Conservation (phyloP, 768 basidiomycete genomes). For the Tricholoma saponaceum region DNA sequence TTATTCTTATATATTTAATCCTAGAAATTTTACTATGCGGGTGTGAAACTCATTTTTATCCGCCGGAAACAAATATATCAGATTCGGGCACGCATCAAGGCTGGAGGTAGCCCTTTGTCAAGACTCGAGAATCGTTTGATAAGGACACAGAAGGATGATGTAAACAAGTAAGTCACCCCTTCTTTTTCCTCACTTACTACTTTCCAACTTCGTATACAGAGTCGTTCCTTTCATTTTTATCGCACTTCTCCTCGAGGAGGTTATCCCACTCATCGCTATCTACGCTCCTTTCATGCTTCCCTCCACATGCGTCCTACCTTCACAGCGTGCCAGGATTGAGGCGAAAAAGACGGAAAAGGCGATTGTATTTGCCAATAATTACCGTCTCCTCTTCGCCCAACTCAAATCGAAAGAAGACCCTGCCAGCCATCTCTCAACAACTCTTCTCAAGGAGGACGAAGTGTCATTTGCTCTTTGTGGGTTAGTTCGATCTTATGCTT, state of each 20-base stretch:
- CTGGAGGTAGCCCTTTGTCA: constrained; percentile 60
- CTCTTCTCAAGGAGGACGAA: constrained; percentile 23
- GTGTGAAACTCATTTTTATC: constrained; percentile 65
- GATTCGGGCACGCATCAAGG: constrained; percentile 52
- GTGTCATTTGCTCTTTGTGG: constrained; percentile 49
- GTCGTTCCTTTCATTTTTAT: constrained; percentile 78
- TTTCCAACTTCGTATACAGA: constrained; percentile 31
- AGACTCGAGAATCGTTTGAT: constrained; percentile 71
- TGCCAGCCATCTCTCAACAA: constrained; percentile 30
- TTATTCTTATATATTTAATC: not conserved
- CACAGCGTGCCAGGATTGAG: constrained; percentile 66
- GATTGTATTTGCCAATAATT: constrained; percentile 29
- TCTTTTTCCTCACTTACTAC: not conserved
- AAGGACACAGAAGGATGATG: constrained; percentile 58
- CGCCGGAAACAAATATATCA: constrained; percentile 51
- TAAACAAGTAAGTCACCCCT: constrained; percentile 51
- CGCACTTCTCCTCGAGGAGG: constrained; percentile 71
- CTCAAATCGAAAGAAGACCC: constrained; percentile 28
- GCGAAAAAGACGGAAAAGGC: constrained; percentile 49
- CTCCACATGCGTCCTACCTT: constrained; percentile 81
- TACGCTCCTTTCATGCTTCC: constrained; percentile 84
- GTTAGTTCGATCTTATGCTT: constrained; percentile 34
- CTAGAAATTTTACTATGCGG: constrained; percentile 83
- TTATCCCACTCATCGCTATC: constrained; percentile 79
- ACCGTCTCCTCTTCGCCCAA: constrained; percentile 31